These are phyloP conservation scores for Ceratobasidium sp. DNA, from an alignment of 1,284 basidiomycete species.

Conservation along the genomic window DNA sequence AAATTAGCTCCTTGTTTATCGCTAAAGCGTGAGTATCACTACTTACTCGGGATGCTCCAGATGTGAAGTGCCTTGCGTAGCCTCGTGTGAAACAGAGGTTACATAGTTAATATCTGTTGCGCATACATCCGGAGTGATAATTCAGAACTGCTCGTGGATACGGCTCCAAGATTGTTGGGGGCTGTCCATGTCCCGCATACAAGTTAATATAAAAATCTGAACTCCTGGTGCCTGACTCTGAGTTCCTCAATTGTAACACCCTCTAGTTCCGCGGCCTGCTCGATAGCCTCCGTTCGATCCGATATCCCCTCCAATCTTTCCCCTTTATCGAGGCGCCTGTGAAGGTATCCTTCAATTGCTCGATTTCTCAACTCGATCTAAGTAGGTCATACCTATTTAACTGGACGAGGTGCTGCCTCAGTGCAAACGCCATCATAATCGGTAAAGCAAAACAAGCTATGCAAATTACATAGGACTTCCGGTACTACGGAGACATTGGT, in stretches of 20 bases:
- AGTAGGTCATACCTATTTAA: slow-evolving; percentile 51
- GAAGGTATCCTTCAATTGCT: background rate
- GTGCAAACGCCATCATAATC: slow-evolving; percentile 61
- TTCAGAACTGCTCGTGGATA: too few relatives aligned
- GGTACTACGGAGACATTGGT: slow-evolving; percentile 55
- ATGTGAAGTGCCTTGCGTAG: too few relatives aligned
- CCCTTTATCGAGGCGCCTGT: slow-evolving; percentile 19
- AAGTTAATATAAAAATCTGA: slow-evolving; percentile 27
- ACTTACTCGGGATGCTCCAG: too few relatives aligned
- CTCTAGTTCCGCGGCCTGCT: slow-evolving; percentile 16
- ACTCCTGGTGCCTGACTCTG: slow-evolving; percentile 8
- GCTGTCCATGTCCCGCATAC: too few relatives aligned
- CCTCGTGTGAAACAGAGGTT: too few relatives aligned
- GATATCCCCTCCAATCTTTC: slow-evolving; percentile 29
- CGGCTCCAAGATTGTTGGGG: too few relatives aligned
- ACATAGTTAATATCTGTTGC: too few relatives aligned
- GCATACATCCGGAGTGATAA: too few relatives aligned
- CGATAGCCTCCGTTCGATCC: slow-evolving; percentile 19
- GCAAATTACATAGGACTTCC: slow-evolving; percentile 58
- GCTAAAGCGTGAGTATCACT: too few relatives aligned
- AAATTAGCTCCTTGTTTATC: too few relatives aligned
- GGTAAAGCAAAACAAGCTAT: slow-evolving; percentile 50
- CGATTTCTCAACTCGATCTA: background rate
- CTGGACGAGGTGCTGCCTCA: slow-evolving; percentile 58
- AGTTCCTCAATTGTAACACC: slow-evolving; percentile 21